A percentile compares a stretch with the other conserved stretches of the same genome.
These are phyloP conservation scores for Cutaneotrichosporon sp. DNA, from an alignment of 1,284 basidiomycete species.

Conservation along the genomic window DNA sequence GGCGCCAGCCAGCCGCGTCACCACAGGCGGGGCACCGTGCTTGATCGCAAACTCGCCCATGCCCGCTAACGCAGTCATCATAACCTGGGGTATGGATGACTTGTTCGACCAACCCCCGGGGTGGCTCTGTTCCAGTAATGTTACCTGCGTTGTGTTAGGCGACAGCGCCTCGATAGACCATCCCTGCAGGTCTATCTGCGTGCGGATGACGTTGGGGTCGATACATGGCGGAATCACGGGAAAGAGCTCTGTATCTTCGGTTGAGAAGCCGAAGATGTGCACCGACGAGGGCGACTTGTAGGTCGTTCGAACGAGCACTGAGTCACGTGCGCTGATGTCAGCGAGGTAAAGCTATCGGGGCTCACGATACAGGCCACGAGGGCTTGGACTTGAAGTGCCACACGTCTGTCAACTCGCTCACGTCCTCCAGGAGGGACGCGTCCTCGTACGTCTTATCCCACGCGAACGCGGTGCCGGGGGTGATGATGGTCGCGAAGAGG, in stretches of 20 bases:
- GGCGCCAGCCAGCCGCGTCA: constrained; percentile 76
- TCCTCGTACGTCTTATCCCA: constrained; percentile 94
- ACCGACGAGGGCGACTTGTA: constrained; percentile 95
- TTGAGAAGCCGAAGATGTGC: constrained; percentile 93
- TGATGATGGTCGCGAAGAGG: constrained; percentile 79
- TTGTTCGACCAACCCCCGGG: constrained; percentile 98
- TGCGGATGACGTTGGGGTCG: constrained; percentile 71
- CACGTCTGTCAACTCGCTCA: constrained; percentile 83
- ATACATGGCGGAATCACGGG: constrained; percentile 68
- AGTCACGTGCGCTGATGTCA: constrained; percentile 70
- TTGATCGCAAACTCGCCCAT: constrained; percentile 94
- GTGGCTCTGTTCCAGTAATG: constrained; percentile 92
- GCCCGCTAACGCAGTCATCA: constrained; percentile 79
- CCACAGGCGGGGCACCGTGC: constrained; percentile 83
- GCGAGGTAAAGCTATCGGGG: constrained; percentile 17
- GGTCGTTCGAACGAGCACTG: constrained; percentile 85
- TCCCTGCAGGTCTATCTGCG: constrained; percentile 90
- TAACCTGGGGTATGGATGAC: constrained; percentile 82
- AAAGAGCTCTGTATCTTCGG: constrained; percentile 81
- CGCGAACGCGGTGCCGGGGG: constrained; percentile 69
- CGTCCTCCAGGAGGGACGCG: constrained; percentile 75
- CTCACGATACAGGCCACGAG: constrained; percentile 85
- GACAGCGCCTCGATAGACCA: constrained; percentile 96
- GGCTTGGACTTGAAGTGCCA: constrained; percentile 87
- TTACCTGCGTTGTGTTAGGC: constrained; percentile 89